Base-by-base conservation (phyloP, 441 rosid genomes). In the Viola pubescens region DNA sequence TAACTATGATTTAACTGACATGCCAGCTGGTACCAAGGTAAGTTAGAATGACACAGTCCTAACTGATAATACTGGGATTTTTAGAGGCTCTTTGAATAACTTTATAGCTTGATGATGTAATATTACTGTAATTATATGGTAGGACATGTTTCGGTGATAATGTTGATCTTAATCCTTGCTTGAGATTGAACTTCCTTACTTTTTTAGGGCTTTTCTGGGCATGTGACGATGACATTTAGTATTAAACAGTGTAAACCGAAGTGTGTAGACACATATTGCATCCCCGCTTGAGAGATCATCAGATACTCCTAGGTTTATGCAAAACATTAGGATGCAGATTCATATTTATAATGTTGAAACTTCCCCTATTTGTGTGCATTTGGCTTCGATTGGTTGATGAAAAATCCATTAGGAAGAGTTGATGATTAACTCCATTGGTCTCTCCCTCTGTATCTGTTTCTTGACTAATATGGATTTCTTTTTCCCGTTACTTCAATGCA, bases 1-100 rank as follows among this genome's bases (percentile, higher is more conserved):
- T 58, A 76, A 69, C 77, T 80, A 82, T 46, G 83, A 82, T 68
- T 71, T 82, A 54, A 82, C 71, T 57, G 83, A 82, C 70, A 82
- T 82, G 88, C 88, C 88, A 39, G 73, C 73, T 44, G 85, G 83
- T 60, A 80, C 88, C 38, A 82, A 82, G 88, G 88, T 82, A 70
- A 6, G 61, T 50, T 39, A 14, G 52, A n/a, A 58, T 59, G 34
- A 49, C n/a, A 43, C 34, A 50, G 54, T 2, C 49, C 13, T 38
- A 42, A 10, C 9, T 55, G 48, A 47, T 5, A 14, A 4, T 46
- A 26, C 34, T 26, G 34, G 34, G 34, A 26, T 26, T 26, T 26
- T 2, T 26, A 26, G 34, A 26, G 34, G 34, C 34, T 26, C 34
- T 26, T 26, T 26, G 34, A 26, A 26, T 10, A 5, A 37, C 16